Base-by-base conservation (phyloP, 2,329 filamentous ascomycete species). In the Akanthomyces dipterigenus region DNA sequence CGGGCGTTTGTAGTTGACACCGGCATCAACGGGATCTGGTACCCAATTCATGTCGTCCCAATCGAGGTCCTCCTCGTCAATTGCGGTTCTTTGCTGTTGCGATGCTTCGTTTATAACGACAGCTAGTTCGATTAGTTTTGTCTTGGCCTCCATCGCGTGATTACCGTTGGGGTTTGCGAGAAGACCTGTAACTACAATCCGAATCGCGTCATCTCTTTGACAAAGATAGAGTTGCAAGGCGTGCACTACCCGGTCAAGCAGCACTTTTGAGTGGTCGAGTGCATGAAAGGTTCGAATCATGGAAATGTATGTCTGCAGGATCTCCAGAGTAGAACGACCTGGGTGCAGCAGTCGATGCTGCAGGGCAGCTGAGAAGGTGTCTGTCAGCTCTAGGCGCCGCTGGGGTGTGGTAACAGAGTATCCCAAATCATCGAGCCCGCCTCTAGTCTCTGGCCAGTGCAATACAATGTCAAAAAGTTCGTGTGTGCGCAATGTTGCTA, bases 21-120 rank as follows among this genome's bases (percentile, higher is more conserved):
- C 92, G 1, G 95, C 95, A 71, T 99, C 95, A 43, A 96, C 87
- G 0, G 95, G 95, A 68, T 96, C 90, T 1, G 95, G 95, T 40
- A 91, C 81, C 95, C 95, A 99, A 9, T 87, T 84, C 87, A 96
- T 90, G 72, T 99, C 93, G 69, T 91, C 84, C 88, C 90, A 98
- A 72, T 96, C 90, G 18, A 95, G 80, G 57, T 91, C 90, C 61
- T 88, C 86, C 64, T 86, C 85, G 28, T 87, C 83, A 9, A 78
- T 75, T 22, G 81, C 80, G 42, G 76, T 75, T 9, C 79, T 77
- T 16, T 80, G 76, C 62, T 81, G 78, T 63, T 85, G 81, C 11
- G 83, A 76, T 0, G 84, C 80, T 64, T 87, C 83, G 42, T 83
- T 82, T 54, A 93, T 82, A 45, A 91, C 78, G 16, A 80, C 76